Percentiles rank a stretch among this genome's conserved stretches.
phyloP scores from a whole-genome alignment of 2,329 filamentous ascomycete genomes.

The Fusarium sp. region DNA sequence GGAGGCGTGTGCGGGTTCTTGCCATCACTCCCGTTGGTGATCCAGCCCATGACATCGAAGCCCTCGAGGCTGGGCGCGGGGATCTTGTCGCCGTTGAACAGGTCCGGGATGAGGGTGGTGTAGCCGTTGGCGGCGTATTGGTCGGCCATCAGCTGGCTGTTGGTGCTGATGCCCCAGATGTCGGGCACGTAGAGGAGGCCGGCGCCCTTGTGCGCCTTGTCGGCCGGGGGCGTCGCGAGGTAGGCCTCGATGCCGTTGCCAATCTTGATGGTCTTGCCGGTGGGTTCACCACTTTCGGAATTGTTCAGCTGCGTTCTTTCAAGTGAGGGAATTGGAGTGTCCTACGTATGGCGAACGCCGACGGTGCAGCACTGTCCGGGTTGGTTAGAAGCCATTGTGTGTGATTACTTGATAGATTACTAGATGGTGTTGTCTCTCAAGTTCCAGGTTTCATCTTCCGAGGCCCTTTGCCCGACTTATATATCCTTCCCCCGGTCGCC shows the following conservation, averaged over 20 bases:
- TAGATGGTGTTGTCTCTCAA: neutral
- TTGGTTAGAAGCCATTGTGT: conserved; percentile 67
- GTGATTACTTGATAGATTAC: conserved; percentile 2
- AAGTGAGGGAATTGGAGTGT: conserved; percentile 35
- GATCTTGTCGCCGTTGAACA: conserved; percentile 58
- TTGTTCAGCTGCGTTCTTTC: neutral
- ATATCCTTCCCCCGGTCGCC: conserved; percentile 18
- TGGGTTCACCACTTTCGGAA: conserved; percentile 61
- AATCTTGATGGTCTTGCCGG: conserved; percentile 64
- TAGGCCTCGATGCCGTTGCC: conserved; percentile 65
- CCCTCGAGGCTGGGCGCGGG: conserved; percentile 45
- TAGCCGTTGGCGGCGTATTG: conserved; percentile 57
- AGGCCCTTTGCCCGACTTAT: conserved; percentile 26
- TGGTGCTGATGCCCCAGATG: conserved; percentile 57
- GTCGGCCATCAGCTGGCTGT: conserved; percentile 61
- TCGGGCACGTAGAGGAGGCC: conserved; percentile 58
- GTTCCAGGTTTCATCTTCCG: neutral
- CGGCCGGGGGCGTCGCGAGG: conserved; percentile 61
- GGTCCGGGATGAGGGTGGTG: conserved; percentile 56
- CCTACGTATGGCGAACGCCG: conserved; percentile 70
- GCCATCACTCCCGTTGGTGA: conserved; percentile 61
- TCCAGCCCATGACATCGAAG: conserved; percentile 54
- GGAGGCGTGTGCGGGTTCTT: conserved; percentile 61
- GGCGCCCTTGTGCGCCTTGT: conserved; percentile 44
- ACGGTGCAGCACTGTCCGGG: conserved; percentile 68